These are phyloP conservation scores for Papiliotrema terrestris DNA, from an alignment of 1,284 basidiomycete genomes.

Conservation along the genomic window DNA sequence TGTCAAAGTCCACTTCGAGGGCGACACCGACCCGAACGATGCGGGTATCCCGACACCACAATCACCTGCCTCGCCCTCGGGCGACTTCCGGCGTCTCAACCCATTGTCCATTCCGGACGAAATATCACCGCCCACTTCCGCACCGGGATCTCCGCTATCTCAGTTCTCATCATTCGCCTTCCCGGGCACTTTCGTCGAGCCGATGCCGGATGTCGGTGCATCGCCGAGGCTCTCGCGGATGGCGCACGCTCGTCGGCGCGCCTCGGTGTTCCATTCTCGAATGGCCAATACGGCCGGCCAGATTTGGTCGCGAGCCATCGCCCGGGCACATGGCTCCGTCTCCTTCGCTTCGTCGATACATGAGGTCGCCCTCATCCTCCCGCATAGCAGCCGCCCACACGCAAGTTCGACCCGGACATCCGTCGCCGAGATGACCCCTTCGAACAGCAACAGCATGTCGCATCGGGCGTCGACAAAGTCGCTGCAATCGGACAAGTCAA, in stretches of 20 bases:
- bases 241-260: conserved; percentile 15
- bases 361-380: conserved; percentile 30
- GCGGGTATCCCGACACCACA: conserved; percentile 1
- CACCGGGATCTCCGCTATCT: conserved; percentile 13
- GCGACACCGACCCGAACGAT: conserved; percentile 1
- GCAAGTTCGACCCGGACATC: conserved; percentile 6
- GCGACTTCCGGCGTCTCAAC: conserved; percentile 8
- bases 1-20: conserved; percentile 29
- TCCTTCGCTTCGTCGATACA: conserved; percentile 20
- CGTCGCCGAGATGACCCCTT: neutral
- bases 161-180: conserved; percentile 14
- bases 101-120: conserved; percentile 4
- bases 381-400: conserved; percentile 7
- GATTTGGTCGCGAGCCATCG: conserved; percentile 36
- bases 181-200: neutral
- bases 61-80: conserved; percentile 3
- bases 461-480: conserved; percentile 4
- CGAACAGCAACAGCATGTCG: neutral
- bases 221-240: conserved; percentile 12
- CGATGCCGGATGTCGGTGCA: neutral
- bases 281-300: conserved; percentile 25
- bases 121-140: conserved; percentile 15
- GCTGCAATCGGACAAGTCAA: neutral
- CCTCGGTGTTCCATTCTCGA: conserved; percentile 21
- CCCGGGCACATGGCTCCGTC: conserved; percentile 33